Conservation (phyloP, 768 basidiomycete genomes). For the Tylopilus felleus region DNA sequence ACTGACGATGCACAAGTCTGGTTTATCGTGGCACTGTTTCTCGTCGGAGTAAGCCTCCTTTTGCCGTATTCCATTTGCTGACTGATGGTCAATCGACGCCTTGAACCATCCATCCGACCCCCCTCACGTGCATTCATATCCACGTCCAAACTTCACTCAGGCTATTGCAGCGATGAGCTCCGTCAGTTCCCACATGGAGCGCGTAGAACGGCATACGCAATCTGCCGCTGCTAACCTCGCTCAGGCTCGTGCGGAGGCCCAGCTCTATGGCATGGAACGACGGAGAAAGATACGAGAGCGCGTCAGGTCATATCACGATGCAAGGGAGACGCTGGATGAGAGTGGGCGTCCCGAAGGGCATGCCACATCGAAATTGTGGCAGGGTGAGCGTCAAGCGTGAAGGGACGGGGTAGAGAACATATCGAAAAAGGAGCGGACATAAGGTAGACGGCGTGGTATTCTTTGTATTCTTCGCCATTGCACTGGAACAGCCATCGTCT, state of each 20-base stretch:
- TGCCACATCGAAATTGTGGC: background rate
- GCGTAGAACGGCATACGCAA: slow-evolving; percentile 40
- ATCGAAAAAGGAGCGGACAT: background rate
- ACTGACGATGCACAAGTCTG: slow-evolving; percentile 3
- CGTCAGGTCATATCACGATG: slow-evolving; percentile 35
- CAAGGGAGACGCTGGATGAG: background rate
- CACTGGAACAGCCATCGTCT: background rate
- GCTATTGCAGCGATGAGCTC: slow-evolving; percentile 3
- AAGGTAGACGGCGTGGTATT: background rate
- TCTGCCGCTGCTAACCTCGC: slow-evolving; percentile 57
- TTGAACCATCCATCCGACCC: background rate
- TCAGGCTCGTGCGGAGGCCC: slow-evolving; percentile 55
- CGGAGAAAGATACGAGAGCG: slow-evolving; percentile 49
- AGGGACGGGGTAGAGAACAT: background rate
- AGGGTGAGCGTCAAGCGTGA: background rate
- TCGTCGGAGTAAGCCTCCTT: slow-evolving; percentile 14
- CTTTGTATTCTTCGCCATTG: background rate
- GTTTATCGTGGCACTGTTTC: slow-evolving; percentile 10
- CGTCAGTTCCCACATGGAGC: slow-evolving; percentile 31
- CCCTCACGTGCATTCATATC: background rate
- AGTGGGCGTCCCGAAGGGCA: background rate
- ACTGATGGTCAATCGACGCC: background rate
- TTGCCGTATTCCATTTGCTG: background rate
- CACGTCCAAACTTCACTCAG: slow-evolving; percentile 3
- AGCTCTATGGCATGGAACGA: slow-evolving; percentile 51